phyloP scores from a whole-genome alignment of 2,329 filamentous ascomycete genomes.

The Sporothrix protearum region DNA sequence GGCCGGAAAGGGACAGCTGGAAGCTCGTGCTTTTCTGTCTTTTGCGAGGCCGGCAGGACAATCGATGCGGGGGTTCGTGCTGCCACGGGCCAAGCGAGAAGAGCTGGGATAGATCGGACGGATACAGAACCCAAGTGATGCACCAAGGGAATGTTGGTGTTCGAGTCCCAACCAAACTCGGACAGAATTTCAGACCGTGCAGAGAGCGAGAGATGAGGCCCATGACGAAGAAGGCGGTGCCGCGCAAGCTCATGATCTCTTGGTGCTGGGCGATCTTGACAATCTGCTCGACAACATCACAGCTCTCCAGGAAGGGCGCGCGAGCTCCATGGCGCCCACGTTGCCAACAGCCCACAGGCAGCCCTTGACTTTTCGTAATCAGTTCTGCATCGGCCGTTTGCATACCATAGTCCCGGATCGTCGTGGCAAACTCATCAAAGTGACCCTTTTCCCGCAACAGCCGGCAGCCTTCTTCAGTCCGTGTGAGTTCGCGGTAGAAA shows the following conservation, averaged over 20 bases:
- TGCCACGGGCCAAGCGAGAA: constrained; percentile 67
- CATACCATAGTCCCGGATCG: constrained; percentile 82
- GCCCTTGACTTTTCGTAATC: constrained; percentile 92
- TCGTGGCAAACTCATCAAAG: constrained; percentile 87
- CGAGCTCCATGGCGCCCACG: constrained; percentile 95
- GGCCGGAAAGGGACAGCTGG: constrained; percentile 43
- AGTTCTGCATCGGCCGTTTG: constrained; percentile 80
- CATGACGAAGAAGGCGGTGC: constrained; percentile 94
- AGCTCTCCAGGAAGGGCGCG: constrained; percentile 86
- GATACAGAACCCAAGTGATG: constrained; percentile 82
- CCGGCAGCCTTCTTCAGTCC: constrained; percentile 87
- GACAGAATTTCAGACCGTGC: constrained; percentile 86
- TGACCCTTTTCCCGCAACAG: constrained; percentile 89
- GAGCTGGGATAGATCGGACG: constrained; percentile 70
- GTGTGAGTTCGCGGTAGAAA: constrained; percentile 92
- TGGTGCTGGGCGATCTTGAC: constrained; percentile 84
- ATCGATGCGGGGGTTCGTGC: constrained; percentile 49
- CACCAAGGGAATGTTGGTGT: constrained; percentile 76
- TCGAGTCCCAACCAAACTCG: constrained; percentile 89
- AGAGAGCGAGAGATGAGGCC: constrained; percentile 88
- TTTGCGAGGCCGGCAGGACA: constrained; percentile 49
- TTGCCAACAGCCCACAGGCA: constrained; percentile 98
- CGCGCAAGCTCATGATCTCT: constrained; percentile 85
- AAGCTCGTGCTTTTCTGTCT: constrained; percentile 48
- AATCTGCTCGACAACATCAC: constrained; percentile 82